Evolutionary conservation across 345 rosid genomes (phyloP).

Genomic region (Aegle marmelos): DNA sequence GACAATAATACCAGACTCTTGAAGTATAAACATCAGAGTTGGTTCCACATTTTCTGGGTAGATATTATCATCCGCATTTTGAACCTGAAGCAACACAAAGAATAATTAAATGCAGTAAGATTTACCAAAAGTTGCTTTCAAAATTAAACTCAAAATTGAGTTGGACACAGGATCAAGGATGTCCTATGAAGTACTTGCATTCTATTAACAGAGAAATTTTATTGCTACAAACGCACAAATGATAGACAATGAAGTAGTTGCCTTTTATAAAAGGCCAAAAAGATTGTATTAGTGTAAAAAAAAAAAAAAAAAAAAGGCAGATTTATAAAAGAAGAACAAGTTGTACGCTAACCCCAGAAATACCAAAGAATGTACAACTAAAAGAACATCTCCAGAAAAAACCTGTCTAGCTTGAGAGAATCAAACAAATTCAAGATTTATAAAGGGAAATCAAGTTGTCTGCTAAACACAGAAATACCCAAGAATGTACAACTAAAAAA

Average conservation of each 20-base stretch:
- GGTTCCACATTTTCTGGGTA: conserved; percentile 74
- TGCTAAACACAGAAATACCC: not conserved
- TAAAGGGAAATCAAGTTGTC: not conserved
- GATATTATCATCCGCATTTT: conserved; percentile 95
- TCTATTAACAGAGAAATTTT: not conserved
- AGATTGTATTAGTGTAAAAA: not conserved
- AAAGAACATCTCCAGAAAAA: not conserved
- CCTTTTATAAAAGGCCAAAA: not conserved
- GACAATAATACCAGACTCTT: conserved; percentile 63
- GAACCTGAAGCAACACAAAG: conserved; percentile 64
- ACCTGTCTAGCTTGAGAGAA: not conserved
- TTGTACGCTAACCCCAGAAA: not conserved
- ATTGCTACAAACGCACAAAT: not conserved
- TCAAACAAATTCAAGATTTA: too few relatives aligned
- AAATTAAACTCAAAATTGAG: not conserved
- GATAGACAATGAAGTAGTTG: not conserved
- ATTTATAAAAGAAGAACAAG: not conserved
- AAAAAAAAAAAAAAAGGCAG: not conserved
- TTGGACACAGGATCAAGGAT: not conserved
- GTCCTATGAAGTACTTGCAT: not conserved
- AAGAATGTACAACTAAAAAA: not conserved
- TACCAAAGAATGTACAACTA: not conserved
- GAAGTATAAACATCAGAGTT: conserved; percentile 79
- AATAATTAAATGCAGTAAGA: conserved; percentile 17
- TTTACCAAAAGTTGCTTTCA: not conserved